These are phyloP conservation scores for Cicer cuneatum DNA, from an alignment of 306 rosid species.

Conservation along the genomic window DNA sequence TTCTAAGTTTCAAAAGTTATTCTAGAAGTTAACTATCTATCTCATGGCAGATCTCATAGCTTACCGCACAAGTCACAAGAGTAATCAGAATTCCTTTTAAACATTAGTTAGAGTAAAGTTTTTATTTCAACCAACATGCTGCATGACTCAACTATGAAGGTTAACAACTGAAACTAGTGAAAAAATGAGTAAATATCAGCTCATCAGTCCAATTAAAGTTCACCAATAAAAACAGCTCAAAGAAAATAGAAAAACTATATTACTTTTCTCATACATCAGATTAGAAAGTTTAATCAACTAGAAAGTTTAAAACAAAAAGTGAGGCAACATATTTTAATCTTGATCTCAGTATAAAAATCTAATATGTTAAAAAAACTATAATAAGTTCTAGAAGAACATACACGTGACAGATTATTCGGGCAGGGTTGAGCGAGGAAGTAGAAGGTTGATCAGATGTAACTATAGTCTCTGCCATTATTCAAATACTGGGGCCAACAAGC, in stretches of 20 bases:
- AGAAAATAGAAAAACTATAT: background rate
- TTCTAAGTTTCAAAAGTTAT: background rate
- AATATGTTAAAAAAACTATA: background rate
- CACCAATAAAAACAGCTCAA: background rate
- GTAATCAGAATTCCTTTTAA: no score
- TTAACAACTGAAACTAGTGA: background rate
- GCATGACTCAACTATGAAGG: conserved; percentile 11
- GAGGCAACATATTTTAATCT: background rate
- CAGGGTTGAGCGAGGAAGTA: conserved; percentile 54
- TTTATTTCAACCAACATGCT: background rate
- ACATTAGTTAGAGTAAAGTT: background rate
- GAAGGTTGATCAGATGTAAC: conserved; percentile 61
- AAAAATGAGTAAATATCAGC: background rate
- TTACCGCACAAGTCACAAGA: background rate
- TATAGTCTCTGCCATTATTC: conserved; percentile 63
- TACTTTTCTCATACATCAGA: background rate
- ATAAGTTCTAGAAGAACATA: conserved; percentile 46
- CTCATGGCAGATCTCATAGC: background rate
- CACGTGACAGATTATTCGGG: conserved; percentile 83
- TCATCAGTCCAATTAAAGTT: background rate
- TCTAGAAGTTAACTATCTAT: background rate
- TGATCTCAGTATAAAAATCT: conserved; percentile 4
- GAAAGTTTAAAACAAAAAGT: background rate
- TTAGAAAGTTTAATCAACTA: background rate
- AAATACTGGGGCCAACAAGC: conserved; percentile 21